These are phyloP conservation scores for Entomortierella beljakovae DNA, from an alignment of 192 early-diverging fungal genomes.

Conservation along the genomic window DNA sequence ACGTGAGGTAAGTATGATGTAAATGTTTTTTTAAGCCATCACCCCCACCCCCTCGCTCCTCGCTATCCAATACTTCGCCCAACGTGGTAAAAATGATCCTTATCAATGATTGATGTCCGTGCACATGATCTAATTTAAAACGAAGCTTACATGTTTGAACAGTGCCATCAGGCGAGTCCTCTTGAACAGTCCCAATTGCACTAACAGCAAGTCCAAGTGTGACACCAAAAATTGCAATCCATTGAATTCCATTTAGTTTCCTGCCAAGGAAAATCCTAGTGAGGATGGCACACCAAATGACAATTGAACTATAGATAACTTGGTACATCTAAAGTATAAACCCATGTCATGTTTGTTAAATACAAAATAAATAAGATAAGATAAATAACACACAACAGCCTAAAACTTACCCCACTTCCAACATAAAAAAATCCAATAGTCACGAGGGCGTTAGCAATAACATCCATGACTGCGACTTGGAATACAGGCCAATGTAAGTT, in stretches of 20 bases:
- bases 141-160: conserved; percentile 42
- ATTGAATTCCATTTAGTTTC: conserved; percentile 60
- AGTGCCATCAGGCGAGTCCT: conserved; percentile 35
- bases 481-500: conserved; percentile 41
- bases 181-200: conserved; percentile 57
- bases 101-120: neutral
- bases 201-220: conserved; percentile 64
- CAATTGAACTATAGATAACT: conserved; percentile 70
- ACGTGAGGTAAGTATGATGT: neutral
- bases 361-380: neutral
- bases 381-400: neutral
- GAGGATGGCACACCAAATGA: conserved; percentile 73
- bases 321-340: conserved; percentile 63
- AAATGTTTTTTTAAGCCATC: neutral
- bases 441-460: conserved; percentile 64
- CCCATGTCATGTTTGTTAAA: neutral
- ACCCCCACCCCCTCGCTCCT: neutral
- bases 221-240: conserved; percentile 65
- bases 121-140: neutral
- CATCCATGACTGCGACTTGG: conserved; percentile 59
- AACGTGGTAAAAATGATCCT: conserved; percentile 16
- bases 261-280: conserved; percentile 64
- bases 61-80: neutral
- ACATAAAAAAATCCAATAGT: conserved; percentile 69
- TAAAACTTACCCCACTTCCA: conserved; percentile 68